Conservation (phyloP, 169 alveolate genomes). For the Cystoisospora suis region DNA sequence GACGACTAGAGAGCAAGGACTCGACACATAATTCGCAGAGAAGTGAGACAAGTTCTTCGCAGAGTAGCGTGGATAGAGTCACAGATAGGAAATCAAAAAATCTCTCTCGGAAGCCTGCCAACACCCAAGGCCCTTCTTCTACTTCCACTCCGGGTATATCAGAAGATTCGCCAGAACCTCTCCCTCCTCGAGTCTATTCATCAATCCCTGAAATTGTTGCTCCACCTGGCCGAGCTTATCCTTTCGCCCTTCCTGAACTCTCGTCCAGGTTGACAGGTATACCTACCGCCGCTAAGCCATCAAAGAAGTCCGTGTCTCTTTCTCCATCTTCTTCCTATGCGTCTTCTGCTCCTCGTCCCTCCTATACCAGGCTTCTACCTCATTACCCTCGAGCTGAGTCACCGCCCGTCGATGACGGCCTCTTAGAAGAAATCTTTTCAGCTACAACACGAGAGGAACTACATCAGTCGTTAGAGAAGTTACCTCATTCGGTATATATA, state of each 20-base stretch:
- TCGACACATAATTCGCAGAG: too few relatives aligned
- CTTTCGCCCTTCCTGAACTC: conserved; percentile 22
- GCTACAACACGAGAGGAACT: conserved; percentile 7
- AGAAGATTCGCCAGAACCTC: too few relatives aligned
- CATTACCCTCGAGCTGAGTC: not conserved
- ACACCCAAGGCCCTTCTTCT: too few relatives aligned
- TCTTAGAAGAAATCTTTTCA: not conserved
- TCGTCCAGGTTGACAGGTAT: not conserved
- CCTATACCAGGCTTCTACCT: not conserved
- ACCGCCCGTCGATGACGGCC: conserved; percentile 5
- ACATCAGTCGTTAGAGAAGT: not conserved
- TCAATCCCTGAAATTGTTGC: conserved; percentile 10
- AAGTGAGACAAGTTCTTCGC: too few relatives aligned
- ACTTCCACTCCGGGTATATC: too few relatives aligned
- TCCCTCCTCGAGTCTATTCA: not conserved
- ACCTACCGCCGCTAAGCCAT: not conserved
- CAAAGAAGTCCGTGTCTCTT: not conserved
- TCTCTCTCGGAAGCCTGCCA: too few relatives aligned
- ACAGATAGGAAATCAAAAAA: too few relatives aligned
- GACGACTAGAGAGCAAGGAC: too few relatives aligned
- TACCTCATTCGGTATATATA: not conserved
- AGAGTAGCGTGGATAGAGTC: too few relatives aligned
- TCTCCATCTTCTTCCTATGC: not conserved
- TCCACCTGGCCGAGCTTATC: conserved; percentile 29
- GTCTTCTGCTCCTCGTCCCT: conserved; percentile 3